Conservation (phyloP, 805 yeast genomes). For the Hanseniaspora occidentalis region DNA sequence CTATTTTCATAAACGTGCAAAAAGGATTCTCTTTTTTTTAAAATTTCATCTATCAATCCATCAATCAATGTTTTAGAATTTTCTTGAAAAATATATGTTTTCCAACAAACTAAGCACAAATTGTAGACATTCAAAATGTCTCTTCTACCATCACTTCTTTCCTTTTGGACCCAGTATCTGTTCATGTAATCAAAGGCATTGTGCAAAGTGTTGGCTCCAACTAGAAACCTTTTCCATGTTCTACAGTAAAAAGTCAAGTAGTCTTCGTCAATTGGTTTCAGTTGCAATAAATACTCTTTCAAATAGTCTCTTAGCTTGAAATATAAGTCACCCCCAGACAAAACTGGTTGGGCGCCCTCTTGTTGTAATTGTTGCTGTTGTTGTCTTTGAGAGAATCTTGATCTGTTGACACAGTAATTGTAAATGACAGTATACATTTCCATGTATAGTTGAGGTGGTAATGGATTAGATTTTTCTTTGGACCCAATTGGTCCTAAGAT, state of each 20-base stretch:
- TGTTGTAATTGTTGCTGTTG: slow-evolving; percentile 2
- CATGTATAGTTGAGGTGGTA: slow-evolving; percentile 47
- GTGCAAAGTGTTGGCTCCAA: slow-evolving; percentile 84
- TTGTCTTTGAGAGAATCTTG: slow-evolving; percentile 32
- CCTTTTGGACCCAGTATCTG: slow-evolving; percentile 95
- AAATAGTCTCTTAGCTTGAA: slow-evolving; percentile 57
- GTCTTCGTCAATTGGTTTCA: slow-evolving; percentile 34
- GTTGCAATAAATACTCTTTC: slow-evolving; percentile 39
- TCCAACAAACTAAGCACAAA: slow-evolving; percentile 80
- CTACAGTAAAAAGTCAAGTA: slow-evolving; percentile 74
- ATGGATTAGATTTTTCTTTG: slow-evolving; percentile 12
- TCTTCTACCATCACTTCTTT: slow-evolving; percentile 83
- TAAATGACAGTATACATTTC: slow-evolving; percentile 85
- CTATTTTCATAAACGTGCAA: background rate
- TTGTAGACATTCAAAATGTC: slow-evolving; percentile 88
- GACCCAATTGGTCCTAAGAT: slow-evolving; percentile 38
- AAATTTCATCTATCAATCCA: slow-evolving; percentile 67
- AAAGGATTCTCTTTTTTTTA: slow-evolving; percentile 61
- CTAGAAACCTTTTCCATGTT: slow-evolving; percentile 79
- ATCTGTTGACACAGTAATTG: slow-evolving; percentile 79
- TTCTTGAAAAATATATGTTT: slow-evolving; percentile 61
- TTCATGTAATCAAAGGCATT: slow-evolving; percentile 93
- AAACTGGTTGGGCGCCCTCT: slow-evolving; percentile 20
- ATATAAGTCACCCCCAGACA: slow-evolving; percentile 88
- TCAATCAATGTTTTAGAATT: slow-evolving; percentile 46